Evolutionary conservation across 257 asterid genomes (phyloP), one percentile per base, ranked within the genome.

Genomic region (Perilla frutescens): DNA sequence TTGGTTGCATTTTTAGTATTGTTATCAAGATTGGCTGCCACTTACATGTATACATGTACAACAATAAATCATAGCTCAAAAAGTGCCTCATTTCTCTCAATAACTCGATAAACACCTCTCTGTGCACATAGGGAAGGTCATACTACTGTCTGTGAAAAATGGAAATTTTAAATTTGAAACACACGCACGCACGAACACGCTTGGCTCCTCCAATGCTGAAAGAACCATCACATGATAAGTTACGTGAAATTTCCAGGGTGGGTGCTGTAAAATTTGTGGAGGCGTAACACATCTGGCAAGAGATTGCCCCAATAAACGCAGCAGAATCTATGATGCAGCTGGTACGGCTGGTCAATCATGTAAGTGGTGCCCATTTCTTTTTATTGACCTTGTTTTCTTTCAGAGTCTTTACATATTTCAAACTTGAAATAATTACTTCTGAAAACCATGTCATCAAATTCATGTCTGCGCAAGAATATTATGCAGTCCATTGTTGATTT

Each of bases 261-360:
- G 98, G 63, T 71, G 89, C 82, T 93, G 98, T 82, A 92, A 93
- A 81, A 80, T 91, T 73, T 94, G 99, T 79, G 92, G 92, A 43
- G 97, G 96, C 29, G 78, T 91, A 7, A 90, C 99, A n/a, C 97
- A 94, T 84, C 80, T 94, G 70, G 96, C 96, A 11, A 86, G 78
- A 85, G 97, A 94, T 81, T 94, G 97, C 82, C 96, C 96, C 47
- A 81, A 85, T 73, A 94, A 91, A 81, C 34, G n/a, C 63, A 72
- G 66, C 82, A 81, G 32, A 66, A 69, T 57, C 58, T 77, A 74
- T 50, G 71, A 51, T 66, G 68, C 68, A 44, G 77, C 73, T 55
- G 77, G 74, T 45, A 70, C 48, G 41, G 9, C 60, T 60, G 63
- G 78, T 73, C 87, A 70, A 79, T 77, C 89, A 68, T 76, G 96